Conservation (phyloP, 352 stramenopile genomes). For the Aphanomyces stellatus region DNA sequence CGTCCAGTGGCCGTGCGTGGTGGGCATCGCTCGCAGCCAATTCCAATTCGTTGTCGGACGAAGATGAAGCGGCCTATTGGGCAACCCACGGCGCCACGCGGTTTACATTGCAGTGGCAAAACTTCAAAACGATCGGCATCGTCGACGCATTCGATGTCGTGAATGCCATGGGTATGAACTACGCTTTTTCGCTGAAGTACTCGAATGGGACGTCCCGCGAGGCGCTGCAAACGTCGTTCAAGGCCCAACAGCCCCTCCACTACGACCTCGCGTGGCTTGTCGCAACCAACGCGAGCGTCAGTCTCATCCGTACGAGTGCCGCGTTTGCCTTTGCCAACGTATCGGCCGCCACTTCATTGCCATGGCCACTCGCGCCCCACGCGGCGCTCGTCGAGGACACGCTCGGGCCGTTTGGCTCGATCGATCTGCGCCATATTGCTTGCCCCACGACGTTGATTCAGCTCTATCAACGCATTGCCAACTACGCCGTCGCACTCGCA, state of each 20-base stretch:
- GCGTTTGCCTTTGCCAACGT: background rate
- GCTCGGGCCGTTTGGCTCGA: background rate
- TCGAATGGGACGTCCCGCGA: background rate
- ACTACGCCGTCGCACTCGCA: background rate
- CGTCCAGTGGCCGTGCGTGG: background rate
- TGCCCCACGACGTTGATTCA: background rate
- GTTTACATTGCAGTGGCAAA: slow-evolving; percentile 15
- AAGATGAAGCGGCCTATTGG: background rate
- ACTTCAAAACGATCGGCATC: slow-evolving; percentile 13
- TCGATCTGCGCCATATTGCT: background rate
- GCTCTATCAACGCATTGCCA: background rate
- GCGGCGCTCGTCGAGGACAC: background rate
- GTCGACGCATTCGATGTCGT: background rate
- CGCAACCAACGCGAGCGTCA: background rate
- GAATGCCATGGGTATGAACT: background rate
- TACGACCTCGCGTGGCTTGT: background rate
- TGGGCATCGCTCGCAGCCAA: background rate
- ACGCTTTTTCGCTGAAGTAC: background rate
- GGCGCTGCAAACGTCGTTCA: background rate
- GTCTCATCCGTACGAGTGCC: background rate
- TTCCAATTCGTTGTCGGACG: background rate
- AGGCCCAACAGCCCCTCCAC: background rate
- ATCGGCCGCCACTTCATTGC: background rate
- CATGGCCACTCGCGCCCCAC: background rate
- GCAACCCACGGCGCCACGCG: background rate